phyloP scores from a whole-genome alignment of 345 rosid species.

The Hibiscus tridactylites region DNA sequence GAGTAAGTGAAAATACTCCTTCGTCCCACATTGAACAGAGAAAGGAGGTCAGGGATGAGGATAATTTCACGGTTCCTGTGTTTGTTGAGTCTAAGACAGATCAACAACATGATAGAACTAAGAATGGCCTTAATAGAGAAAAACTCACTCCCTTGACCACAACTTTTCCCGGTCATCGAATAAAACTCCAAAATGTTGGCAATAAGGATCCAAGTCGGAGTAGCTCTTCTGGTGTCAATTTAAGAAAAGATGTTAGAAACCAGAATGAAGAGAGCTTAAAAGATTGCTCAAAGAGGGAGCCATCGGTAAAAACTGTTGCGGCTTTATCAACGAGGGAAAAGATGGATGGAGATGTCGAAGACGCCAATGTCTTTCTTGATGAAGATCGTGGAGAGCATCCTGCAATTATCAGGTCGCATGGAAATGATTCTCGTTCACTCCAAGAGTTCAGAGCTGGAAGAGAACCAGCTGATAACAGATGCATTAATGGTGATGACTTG shows the following conservation, averaged over 20 bases:
- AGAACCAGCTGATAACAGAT: conserved; percentile 15
- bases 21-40: conserved; percentile 27
- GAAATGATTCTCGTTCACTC: conserved; percentile 22
- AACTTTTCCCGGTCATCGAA: conserved; percentile 8
- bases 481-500: conserved; percentile 10
- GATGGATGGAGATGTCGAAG: conserved; percentile 11
- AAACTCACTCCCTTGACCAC: conserved; percentile 15
- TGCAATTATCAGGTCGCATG: conserved; percentile 18
- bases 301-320: conserved; percentile 14
- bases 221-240: conserved; percentile 17
- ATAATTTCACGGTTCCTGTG: conserved; percentile 72
- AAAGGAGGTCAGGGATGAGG: conserved; percentile 53
- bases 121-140: conserved; percentile 24
- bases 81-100: conserved; percentile 33
- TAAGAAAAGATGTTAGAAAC: conserved; percentile 24
- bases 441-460: conserved; percentile 24
- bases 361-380: conserved; percentile 14
- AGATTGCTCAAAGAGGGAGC: conserved; percentile 17
- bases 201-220: conserved; percentile 11
- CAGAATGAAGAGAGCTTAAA: conserved; percentile 22
- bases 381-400: conserved; percentile 18
- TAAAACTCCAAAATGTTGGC: conserved; percentile 14
- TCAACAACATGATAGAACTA: conserved; percentile 20
- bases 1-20: conserved; percentile 27
- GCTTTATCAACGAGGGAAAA: conserved; percentile 14